Evolutionary conservation across 805 yeast species (phyloP).

Genomic region (Kuraishia borneana): DNA sequence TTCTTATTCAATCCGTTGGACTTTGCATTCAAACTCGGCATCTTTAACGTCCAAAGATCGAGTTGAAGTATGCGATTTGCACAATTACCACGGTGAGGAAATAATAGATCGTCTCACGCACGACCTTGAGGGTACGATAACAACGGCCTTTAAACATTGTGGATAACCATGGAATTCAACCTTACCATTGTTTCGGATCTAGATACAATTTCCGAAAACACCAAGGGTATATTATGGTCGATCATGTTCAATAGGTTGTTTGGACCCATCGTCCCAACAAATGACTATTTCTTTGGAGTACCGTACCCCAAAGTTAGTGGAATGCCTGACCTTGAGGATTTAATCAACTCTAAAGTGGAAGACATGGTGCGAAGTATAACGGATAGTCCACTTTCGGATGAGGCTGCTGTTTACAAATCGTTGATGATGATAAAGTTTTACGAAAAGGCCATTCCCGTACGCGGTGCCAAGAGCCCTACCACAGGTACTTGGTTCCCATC

Average conservation of each 20-base stretch:
- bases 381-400: neutral
- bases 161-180: slow-evolving; percentile 33
- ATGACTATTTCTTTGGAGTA: slow-evolving; percentile 43
- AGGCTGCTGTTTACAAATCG: slow-evolving; percentile 14
- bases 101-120: no score
- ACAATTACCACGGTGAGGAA: no score
- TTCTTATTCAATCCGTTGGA: no score
- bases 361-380: slow-evolving; percentile 14
- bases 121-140: no score
- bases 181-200: slow-evolving; percentile 39
- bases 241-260: slow-evolving; percentile 60
- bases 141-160: no score
- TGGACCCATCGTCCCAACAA: slow-evolving; percentile 48
- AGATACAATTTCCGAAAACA: slow-evolving; percentile 40
- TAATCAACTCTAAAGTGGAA: slow-evolving; percentile 23
- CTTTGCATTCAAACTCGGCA: no score
- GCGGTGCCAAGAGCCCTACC: neutral
- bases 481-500: neutral
- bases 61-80: no score
- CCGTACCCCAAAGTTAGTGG: slow-evolving; percentile 41
- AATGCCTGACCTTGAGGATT: slow-evolving; percentile 34
- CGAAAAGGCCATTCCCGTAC: slow-evolving; percentile 7
- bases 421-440: slow-evolving; percentile 20
- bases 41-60: no score
- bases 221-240: slow-evolving; percentile 52